Percentiles rank a stretch among this genome's conserved stretches.
These are phyloP conservation scores for Kandelia obovata DNA, from an alignment of 345 rosid genomes.

Conservation along the genomic window DNA sequence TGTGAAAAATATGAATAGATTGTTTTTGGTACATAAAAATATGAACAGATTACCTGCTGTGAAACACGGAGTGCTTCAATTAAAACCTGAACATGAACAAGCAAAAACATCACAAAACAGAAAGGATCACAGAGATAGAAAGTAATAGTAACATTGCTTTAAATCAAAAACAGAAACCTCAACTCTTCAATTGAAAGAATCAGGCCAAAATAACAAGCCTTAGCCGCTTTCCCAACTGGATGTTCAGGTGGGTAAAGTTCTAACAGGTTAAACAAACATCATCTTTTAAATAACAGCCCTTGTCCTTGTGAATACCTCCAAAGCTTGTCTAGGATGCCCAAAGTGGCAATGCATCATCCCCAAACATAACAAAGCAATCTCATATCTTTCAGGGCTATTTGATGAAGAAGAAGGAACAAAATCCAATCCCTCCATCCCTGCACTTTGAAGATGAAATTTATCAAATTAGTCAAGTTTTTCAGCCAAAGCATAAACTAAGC, in stretches of 20 bases:
- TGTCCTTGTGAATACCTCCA: constrained; percentile 57
- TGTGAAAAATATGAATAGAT: too few relatives aligned
- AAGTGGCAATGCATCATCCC: constrained; percentile 97
- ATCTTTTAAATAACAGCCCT: neutral
- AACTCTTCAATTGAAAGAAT: too few relatives aligned
- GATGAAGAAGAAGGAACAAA: constrained; percentile 50
- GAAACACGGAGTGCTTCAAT: constrained; percentile 87
- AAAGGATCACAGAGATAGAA: neutral
- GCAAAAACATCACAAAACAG: constrained; percentile 19
- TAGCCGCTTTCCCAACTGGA: neutral
- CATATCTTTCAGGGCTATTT: constrained; percentile 64
- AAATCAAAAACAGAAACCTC: neutral
- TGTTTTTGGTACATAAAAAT: too few relatives aligned
- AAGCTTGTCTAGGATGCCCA: constrained; percentile 93
- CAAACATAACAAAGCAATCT: constrained; percentile 74
- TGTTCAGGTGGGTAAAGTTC: neutral
- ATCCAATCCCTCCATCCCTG: constrained; percentile 96
- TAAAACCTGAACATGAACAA: constrained; percentile 59
- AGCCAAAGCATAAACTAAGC: neutral
- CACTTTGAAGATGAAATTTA: constrained; percentile 60
- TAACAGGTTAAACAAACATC: too few relatives aligned
- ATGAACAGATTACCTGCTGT: constrained; percentile 56
- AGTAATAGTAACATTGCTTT: neutral
- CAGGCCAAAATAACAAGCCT: too few relatives aligned
- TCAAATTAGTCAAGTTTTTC: constrained; percentile 28